phyloP scores from a whole-genome alignment of 1,284 basidiomycete genomes.

The Jaminaea rosea region DNA sequence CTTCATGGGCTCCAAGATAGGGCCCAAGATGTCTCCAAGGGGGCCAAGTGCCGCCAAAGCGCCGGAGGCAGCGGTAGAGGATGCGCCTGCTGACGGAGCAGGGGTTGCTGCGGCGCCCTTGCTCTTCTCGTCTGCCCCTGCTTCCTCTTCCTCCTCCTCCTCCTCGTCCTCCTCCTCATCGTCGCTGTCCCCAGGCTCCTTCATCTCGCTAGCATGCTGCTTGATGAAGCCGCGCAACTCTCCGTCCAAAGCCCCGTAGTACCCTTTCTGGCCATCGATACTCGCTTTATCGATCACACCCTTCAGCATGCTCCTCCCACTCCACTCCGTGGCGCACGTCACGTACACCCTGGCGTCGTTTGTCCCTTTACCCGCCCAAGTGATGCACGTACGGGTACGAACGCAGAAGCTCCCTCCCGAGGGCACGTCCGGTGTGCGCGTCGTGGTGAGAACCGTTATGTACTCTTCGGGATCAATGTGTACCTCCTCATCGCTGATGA shows the following conservation, averaged over 20 bases:
- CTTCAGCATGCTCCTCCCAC: slow-evolving; percentile 88
- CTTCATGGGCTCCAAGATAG: slow-evolving; percentile 19
- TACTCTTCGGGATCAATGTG: slow-evolving; percentile 77
- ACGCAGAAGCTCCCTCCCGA: slow-evolving; percentile 83
- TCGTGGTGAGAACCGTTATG: slow-evolving; percentile 75
- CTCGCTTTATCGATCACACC: slow-evolving; percentile 86
- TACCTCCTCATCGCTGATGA: slow-evolving; percentile 74
- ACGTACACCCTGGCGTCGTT: slow-evolving; percentile 71
- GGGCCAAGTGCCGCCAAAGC: slow-evolving; percentile 10
- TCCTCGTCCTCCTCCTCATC: slow-evolving; percentile 33
- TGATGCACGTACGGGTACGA: slow-evolving; percentile 87
- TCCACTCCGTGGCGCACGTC: slow-evolving; percentile 90
- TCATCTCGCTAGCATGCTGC: slow-evolving; percentile 77
- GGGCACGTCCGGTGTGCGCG: slow-evolving; percentile 86
- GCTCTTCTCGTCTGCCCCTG: slow-evolving; percentile 3
- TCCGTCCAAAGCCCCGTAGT: slow-evolving; percentile 73
- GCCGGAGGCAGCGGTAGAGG: not conserved
- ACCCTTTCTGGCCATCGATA: slow-evolving; percentile 87
- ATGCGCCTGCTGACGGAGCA: not conserved
- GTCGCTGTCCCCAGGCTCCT: slow-evolving; percentile 64
- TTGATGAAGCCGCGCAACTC: slow-evolving; percentile 71
- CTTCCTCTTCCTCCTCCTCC: slow-evolving; percentile 2
- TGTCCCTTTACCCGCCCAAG: slow-evolving; percentile 70
- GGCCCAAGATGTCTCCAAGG: slow-evolving; percentile 18
- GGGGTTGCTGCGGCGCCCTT: not conserved